phyloP scores from a whole-genome alignment of 768 basidiomycete species.

The Scleroderma bovista region DNA sequence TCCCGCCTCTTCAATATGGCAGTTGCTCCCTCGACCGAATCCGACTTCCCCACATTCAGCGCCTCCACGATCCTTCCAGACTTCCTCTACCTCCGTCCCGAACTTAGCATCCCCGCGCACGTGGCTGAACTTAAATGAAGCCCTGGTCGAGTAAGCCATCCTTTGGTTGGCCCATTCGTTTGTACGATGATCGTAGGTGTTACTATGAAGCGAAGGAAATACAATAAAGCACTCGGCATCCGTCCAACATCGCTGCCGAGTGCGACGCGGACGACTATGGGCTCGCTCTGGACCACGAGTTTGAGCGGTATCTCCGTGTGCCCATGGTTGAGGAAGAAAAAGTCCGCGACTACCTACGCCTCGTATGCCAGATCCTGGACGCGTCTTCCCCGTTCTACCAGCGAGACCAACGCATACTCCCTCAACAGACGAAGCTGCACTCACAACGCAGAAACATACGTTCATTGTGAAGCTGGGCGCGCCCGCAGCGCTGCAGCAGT shows the following conservation, averaged over 20 bases:
- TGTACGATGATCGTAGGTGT: too few relatives aligned
- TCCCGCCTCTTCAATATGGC: too few relatives aligned
- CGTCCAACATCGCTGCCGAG: constrained; percentile 86
- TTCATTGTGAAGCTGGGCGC: constrained; percentile 94
- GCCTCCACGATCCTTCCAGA: too few relatives aligned
- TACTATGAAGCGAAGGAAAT: too few relatives aligned
- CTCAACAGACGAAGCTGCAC: constrained; percentile 75
- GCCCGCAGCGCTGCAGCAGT: constrained; percentile 95
- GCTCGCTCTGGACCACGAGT: constrained; percentile 54
- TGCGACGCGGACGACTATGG: constrained; percentile 78
- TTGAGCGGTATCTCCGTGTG: constrained; percentile 82
- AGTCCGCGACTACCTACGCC: constrained; percentile 71
- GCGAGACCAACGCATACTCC: neutral
- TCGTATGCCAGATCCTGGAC: constrained; percentile 87
- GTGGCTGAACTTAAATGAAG: constrained; percentile 67
- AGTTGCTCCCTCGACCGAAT: too few relatives aligned
- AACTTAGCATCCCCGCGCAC: constrained; percentile 69
- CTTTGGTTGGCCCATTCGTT: too few relatives aligned
- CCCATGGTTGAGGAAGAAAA: constrained; percentile 97
- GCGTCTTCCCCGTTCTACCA: constrained; percentile 27
- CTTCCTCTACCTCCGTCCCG: constrained; percentile 88
- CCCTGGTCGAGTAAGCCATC: too few relatives aligned
- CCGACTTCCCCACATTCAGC: too few relatives aligned
- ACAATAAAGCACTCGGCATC: constrained; percentile 72
- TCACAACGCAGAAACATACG: constrained; percentile 90